Base-by-base conservation (phyloP, 2,329 filamentous ascomycete species). In the Diaporthe vexans region DNA sequence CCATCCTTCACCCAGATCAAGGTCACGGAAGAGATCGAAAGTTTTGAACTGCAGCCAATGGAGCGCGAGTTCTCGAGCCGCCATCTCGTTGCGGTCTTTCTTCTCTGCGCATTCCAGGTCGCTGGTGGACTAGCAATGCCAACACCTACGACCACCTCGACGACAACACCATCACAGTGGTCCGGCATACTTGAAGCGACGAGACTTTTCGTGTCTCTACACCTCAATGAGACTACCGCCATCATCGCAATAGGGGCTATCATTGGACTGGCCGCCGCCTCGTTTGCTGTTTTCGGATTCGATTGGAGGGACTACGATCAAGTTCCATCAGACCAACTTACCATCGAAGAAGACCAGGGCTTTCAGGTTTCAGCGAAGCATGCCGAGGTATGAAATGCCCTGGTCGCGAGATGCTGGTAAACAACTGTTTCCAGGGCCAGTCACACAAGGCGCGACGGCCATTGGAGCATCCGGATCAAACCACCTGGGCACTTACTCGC, bases 191-290 rank as follows among this genome's bases (percentile, higher is more conserved):
- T 54, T 10, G 63, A 54, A 40, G n/a, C 33, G 9, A 21, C n/a
- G n/a, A n/a, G 48, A 11, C 6, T 68, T 17, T 3, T 52, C 4
- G 33, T 54, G 8, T 40, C 33, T 21, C 21, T 48, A 21, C 37
- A 26, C 29, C 48, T 68, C 13, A 68, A 54, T 40, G 63, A 40
- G 48, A 68, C 63, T 5, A 68, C 63, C 17, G 63, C 63, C n/a
- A 68, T 68, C 2, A 54, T 68, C 19, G 46, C 10, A n/a, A 13
- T 21, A 17, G 63, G 63, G n/a, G 63, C 11, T 2, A 68, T 68
- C n/a, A 24, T 68, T 48, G 63, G 63, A 15, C 63, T 68, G 9
- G 46, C 63, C n/a, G 46, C 63, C n/a, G 63, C 48, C 63, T 68
- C 63, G 9, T 54, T 68, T 40, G 63, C 63, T 26, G 46, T 68